Base-by-base conservation (phyloP, 371 early-diverging fungal genomes). In the Syncephalis fuscata region DNA sequence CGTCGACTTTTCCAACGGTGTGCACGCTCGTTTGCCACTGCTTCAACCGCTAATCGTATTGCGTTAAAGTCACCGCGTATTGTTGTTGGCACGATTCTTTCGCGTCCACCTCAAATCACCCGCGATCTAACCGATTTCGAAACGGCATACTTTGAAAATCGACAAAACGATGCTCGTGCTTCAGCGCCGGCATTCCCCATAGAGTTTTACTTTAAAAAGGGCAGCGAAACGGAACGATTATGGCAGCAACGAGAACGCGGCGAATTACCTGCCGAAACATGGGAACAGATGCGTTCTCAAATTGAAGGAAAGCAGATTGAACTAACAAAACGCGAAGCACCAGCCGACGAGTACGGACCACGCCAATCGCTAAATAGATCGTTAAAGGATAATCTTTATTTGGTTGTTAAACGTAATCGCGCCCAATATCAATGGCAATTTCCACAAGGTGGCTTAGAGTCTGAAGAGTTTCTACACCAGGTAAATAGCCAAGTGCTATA, bases 131-230 rank as follows among this genome's bases (percentile, higher is more conserved):
- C 75, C 3, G 66, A 70, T 7, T 88, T 89, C 61, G 87, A 88
- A 63, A 55, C 58, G 36, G 78, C 78, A 41, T 85, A 88, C 55
- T 80, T 80, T 58, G 60, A 65, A 49, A 85, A 88, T 65, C 71
- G 78, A 55, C 80, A 82, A 56, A 70, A 70, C 51, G 64, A 80
- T 14, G 79, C 78, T 46, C 79, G 78, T 25, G 67, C 67, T 24
- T 56, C 68, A 27, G 68, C 82, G 1, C 65, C 71, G n/a, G 59
- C 71, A 16, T 87, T 89, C 56, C 73, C 83, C 20, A 70, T 73
- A 22, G 85, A 82, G 22, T 88, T 89, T 56, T 88, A 84, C 62
- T 87, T 89, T 63, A 92, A 92, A 61, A 81, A 82, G 67, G 92
- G 92, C 11, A 78, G 81, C 23, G 63, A 78, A 4, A 81, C 81